Evolutionary conservation across 305 asterid species (phyloP).

Genomic region (Nicotiana rustica): DNA sequence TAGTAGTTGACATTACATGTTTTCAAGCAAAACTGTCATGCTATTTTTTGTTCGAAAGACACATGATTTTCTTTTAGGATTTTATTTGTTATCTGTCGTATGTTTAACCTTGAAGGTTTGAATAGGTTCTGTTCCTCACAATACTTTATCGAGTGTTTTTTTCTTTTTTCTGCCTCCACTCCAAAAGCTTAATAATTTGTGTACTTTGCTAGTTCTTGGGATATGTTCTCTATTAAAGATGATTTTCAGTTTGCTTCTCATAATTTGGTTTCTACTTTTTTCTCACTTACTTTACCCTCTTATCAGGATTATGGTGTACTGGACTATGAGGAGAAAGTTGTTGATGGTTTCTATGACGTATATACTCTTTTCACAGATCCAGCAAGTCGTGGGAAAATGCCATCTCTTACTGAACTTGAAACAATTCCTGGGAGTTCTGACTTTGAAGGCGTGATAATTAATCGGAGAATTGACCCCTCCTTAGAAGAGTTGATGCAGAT

Average conservation of each 20-base stretch:
- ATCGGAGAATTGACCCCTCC: conserved; percentile 82
- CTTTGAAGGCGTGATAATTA: conserved; percentile 88
- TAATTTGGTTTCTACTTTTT: neutral
- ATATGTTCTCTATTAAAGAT: conserved; percentile 1
- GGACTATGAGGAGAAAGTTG: conserved; percentile 91
- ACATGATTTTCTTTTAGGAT: neutral
- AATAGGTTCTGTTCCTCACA: neutral
- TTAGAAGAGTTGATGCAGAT: conserved; percentile 93
- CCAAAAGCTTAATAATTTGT: conserved; percentile 9
- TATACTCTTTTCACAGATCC: conserved; percentile 74
- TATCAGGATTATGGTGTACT: conserved; percentile 84
- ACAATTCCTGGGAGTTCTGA: conserved; percentile 67
- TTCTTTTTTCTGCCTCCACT: neutral
- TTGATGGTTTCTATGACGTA: conserved; percentile 97
- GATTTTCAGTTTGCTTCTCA: conserved; percentile 10
- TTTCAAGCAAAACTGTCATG: conserved; percentile 15
- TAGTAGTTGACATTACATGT: neutral
- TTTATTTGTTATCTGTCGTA: conserved; percentile 8
- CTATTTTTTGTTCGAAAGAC: neutral
- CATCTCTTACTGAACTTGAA: conserved; percentile 92
- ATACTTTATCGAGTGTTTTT: neutral
- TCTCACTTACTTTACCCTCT: conserved; percentile 10
- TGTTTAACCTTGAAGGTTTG: neutral
- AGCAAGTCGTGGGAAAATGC: conserved; percentile 81
- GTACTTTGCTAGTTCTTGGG: conserved; percentile 17